Evolutionary conservation across 2,329 filamentous ascomycete species (phyloP).

Genomic region (Neofusicoccum umdonicola): DNA sequence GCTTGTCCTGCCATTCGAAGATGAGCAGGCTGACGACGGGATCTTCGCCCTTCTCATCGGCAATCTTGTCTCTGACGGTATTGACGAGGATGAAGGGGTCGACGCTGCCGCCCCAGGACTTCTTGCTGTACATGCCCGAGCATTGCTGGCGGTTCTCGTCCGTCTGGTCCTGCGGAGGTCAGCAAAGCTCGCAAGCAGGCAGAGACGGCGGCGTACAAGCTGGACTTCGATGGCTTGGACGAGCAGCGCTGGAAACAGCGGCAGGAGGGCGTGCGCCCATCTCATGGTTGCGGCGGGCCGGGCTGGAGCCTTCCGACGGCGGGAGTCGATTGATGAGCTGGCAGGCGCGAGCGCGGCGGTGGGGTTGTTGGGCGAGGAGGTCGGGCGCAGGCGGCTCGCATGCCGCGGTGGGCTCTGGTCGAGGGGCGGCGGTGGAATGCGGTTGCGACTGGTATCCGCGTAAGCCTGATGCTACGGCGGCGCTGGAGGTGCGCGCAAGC

Average conservation of each 20-base stretch:
- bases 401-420: neutral
- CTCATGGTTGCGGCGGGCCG: constrained; percentile 28
- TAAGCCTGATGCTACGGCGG: constrained; percentile 4
- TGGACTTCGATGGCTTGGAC: constrained; percentile 37
- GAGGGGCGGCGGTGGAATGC: neutral
- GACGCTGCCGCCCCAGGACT: constrained; percentile 80
- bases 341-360: neutral
- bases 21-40: constrained; percentile 80
- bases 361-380: neutral
- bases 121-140: constrained; percentile 89
- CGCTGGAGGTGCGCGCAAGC: constrained; percentile 5
- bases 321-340: neutral
- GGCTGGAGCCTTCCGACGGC: neutral
- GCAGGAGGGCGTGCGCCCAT: constrained; percentile 34
- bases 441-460: constrained; percentile 7
- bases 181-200: constrained; percentile 13
- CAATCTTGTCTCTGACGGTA: constrained; percentile 61
- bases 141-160: constrained; percentile 73
- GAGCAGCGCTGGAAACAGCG: constrained; percentile 29
- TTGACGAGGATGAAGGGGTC: constrained; percentile 88
- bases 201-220: constrained; percentile 26
- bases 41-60: constrained; percentile 47
- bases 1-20: constrained; percentile 89
- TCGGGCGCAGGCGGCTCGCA: neutral
- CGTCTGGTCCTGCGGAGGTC: constrained; percentile 64